Conservation (phyloP, 2,329 filamentous ascomycete species). For the Neopestalotiopsis sp. region DNA sequence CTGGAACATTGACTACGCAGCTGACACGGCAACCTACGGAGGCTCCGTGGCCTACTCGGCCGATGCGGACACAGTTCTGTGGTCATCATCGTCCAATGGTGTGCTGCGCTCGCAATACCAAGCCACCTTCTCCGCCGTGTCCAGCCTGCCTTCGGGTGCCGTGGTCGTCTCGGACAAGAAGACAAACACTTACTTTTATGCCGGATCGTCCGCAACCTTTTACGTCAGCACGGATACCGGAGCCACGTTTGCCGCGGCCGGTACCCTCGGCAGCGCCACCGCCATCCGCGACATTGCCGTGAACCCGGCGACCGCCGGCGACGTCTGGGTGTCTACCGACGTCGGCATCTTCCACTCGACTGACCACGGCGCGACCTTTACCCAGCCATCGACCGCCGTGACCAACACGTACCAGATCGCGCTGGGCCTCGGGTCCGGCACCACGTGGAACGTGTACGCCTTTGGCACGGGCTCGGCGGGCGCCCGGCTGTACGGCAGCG, state of each 20-base stretch:
- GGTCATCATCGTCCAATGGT: slow-evolving; percentile 48
- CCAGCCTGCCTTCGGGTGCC: slow-evolving; percentile 49
- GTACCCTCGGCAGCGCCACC: slow-evolving; percentile 44
- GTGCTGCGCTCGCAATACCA: slow-evolving; percentile 49
- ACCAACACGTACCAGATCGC: slow-evolving; percentile 49
- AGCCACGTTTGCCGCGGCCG: slow-evolving; percentile 48
- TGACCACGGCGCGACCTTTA: slow-evolving; percentile 56
- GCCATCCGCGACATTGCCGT: slow-evolving; percentile 61
- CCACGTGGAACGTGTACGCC: slow-evolving; percentile 52
- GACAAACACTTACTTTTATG: slow-evolving; percentile 59
- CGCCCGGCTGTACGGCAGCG: slow-evolving; percentile 50
- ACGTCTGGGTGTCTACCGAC: slow-evolving; percentile 64
- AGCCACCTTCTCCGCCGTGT: slow-evolving; percentile 49
- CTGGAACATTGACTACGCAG: slow-evolving; percentile 54
- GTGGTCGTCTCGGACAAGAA: slow-evolving; percentile 61
- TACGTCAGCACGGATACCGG: slow-evolving; percentile 58
- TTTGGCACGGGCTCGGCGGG: slow-evolving; percentile 51
- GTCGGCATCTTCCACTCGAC: slow-evolving; percentile 59
- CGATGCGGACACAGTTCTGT: slow-evolving; percentile 53
- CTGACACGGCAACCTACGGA: slow-evolving; percentile 47
- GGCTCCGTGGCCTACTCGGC: slow-evolving; percentile 58
- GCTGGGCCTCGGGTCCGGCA: slow-evolving; percentile 46
- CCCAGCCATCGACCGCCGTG: slow-evolving; percentile 41
- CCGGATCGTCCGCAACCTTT: slow-evolving; percentile 49
- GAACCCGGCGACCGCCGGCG: slow-evolving; percentile 62